These are phyloP conservation scores for Xylariomycetidae sp. DNA, from an alignment of 2,329 filamentous ascomycete genomes.

Conservation along the genomic window DNA sequence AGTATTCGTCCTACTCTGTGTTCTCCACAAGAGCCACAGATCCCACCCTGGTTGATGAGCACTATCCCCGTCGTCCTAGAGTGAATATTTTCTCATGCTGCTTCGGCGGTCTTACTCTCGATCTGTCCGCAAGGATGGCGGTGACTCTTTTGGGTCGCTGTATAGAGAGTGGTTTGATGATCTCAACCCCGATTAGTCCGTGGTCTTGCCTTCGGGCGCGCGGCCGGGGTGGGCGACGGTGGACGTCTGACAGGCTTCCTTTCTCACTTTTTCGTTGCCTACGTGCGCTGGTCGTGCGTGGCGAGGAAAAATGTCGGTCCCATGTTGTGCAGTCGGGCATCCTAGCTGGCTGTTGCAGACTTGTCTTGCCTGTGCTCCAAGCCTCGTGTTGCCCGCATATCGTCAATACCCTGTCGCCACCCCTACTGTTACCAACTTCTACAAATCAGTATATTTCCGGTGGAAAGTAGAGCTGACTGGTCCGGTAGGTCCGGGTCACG, in stretches of 20 bases:
- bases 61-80: conserved; percentile 86
- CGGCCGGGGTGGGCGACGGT: conserved; percentile 72
- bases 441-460: no score
- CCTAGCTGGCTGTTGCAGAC: no score
- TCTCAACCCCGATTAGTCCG: conserved; percentile 68
- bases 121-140: conserved; percentile 57
- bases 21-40: conserved; percentile 90
- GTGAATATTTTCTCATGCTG: conserved; percentile 72
- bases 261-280: conserved; percentile 51
- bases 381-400: no score
- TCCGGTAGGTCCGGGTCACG: no score
- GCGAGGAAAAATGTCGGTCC: conserved; percentile 56
- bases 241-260: conserved; percentile 79
- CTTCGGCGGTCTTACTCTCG: conserved; percentile 47
- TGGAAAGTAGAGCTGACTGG: no score
- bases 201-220: conserved; percentile 71
- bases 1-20: conserved; percentile 91
- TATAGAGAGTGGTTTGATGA: conserved; percentile 94
- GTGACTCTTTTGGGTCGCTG: conserved; percentile 39
- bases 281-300: conserved; percentile 38
- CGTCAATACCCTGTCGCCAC: no score
- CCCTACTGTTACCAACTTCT: no score
- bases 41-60: conserved; percentile 92
- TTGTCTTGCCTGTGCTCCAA: no score
- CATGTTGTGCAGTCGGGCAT: no score